phyloP scores from a whole-genome alignment of 169 alveolate species.

The Toxoplasma gondii region DNA sequence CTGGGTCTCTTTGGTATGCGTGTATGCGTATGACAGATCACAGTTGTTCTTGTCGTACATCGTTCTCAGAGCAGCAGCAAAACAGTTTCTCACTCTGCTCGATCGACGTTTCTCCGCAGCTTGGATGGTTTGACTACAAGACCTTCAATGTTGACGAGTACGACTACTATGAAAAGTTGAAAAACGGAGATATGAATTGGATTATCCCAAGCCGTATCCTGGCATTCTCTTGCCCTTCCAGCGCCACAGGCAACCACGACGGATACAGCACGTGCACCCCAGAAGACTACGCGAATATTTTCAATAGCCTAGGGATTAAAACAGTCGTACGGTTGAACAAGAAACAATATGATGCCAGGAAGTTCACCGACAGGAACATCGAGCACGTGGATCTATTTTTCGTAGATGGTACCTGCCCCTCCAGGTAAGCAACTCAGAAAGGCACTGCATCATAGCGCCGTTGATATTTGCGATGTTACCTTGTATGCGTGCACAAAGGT shows the following conservation, averaged over 20 bases:
- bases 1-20: no score
- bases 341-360: slow-evolving; percentile 84
- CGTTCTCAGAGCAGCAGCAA: no score
- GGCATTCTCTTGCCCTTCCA: slow-evolving; percentile 93
- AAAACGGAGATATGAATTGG: slow-evolving; percentile 92
- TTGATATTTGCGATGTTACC: neutral
- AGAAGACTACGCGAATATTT: slow-evolving; percentile 89
- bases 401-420: slow-evolving; percentile 93
- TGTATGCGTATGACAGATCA: no score
- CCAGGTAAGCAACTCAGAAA: slow-evolving; percentile 63
- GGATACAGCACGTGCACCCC: slow-evolving; percentile 83
- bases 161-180: slow-evolving; percentile 90
- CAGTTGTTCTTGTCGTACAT: neutral
- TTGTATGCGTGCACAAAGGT: no score
- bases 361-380: slow-evolving; percentile 82
- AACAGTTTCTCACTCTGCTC: neutral
- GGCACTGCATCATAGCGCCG: neutral
- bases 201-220: slow-evolving; percentile 92
- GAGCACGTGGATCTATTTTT: slow-evolving; percentile 88
- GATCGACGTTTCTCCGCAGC: slow-evolving; percentile 23
- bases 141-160: slow-evolving; percentile 88
- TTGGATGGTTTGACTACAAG: slow-evolving; percentile 92
- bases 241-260: slow-evolving; percentile 76
- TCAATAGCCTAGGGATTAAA: slow-evolving; percentile 85
- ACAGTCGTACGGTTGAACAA: slow-evolving; percentile 92